Base-by-base conservation (phyloP, 2,329 filamentous ascomycete genomes). In the Colletotrichum chlorophyti region DNA sequence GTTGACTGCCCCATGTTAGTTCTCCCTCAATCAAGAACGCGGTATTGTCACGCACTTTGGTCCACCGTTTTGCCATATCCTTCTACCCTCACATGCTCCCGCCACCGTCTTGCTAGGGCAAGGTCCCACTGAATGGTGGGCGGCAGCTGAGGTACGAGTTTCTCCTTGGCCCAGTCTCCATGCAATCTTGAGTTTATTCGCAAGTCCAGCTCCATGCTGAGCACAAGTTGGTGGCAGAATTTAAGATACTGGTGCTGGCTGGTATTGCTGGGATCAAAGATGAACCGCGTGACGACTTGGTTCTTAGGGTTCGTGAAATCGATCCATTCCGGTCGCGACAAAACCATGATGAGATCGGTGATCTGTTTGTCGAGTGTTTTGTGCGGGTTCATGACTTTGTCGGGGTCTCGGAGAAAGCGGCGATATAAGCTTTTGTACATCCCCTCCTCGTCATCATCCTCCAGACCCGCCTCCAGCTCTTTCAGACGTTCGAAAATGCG, bases 141-240 rank as follows among this genome's bases (percentile, higher is more conserved):
- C 4, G 90, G 89, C 23, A 91, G 82, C 66, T 88, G 83, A 23
- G 75, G 72, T 26, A 90, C 74, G 41, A 91, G 76, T 65, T 85
- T 86, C 65, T 87, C 82, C 71, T 87, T 90, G 32, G 85, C 82
- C 73, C 80, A 82, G 23, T 85, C 84, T n/a, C 77, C 75, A 69
- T 90, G 86, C 46, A 82, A 75, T 23, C 75, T 76, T 2, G 83
- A 86, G 65, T 88, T 84, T 65, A 92, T 90, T 34, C 90, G 84
- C 55, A 90, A 71, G 66, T 91, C 86, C 5, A 93, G 78, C 71
- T 93, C 90, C 45, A 90, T 58, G 62, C 87, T 89, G 37, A 93
- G 80, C 3, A 93, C 78, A n/a, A 93, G 74, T 71, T 93, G 90
- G 69, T 91, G 88, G 70, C 91, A 91, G 74, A 93, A 92, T 23